Percentiles rank a stretch among this genome's conserved stretches.
phyloP scores from a whole-genome alignment of 768 basidiomycete species.

The Lactarius sanguifluus region DNA sequence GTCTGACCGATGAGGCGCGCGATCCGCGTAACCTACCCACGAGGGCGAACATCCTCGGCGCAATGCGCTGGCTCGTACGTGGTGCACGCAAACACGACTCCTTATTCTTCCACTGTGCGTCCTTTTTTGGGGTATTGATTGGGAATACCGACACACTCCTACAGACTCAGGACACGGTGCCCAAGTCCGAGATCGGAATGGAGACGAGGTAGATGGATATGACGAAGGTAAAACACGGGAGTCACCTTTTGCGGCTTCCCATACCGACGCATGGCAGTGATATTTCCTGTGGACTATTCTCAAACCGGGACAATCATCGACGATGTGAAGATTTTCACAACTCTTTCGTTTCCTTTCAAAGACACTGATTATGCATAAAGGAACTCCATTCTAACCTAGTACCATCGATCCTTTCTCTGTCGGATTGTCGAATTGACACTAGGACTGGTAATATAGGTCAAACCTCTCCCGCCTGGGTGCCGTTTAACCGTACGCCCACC shows the following conservation, averaged over 20 bases:
- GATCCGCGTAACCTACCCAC: slow-evolving; percentile 45
- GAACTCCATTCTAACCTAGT: slow-evolving; percentile 27
- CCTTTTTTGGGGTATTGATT: not conserved
- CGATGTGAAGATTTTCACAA: slow-evolving; percentile 39
- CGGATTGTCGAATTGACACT: slow-evolving; percentile 1
- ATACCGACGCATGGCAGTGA: slow-evolving; percentile 31
- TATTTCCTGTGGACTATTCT: slow-evolving; percentile 52
- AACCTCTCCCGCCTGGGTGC: slow-evolving; percentile 49
- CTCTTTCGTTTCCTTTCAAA: not conserved
- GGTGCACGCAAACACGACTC: slow-evolving; percentile 49
- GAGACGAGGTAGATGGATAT: slow-evolving; percentile 44
- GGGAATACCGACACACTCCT: not conserved
- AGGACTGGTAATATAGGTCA: slow-evolving; percentile 28
- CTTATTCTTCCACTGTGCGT: slow-evolving; percentile 42
- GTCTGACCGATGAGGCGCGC: slow-evolving; percentile 46
- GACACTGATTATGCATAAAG: slow-evolving; percentile 10
- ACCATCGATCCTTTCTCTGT: not conserved
- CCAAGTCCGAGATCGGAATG: slow-evolving; percentile 42
- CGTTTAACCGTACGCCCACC: slow-evolving; percentile 41
- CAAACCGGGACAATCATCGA: slow-evolving; percentile 48
- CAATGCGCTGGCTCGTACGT: slow-evolving; percentile 51
- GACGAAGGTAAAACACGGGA: slow-evolving; percentile 34
- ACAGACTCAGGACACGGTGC: slow-evolving; percentile 51
- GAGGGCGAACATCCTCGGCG: slow-evolving; percentile 47
- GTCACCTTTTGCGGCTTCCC: not conserved